Percentiles rank a stretch among this genome's conserved stretches.
These are phyloP conservation scores for Schoenoplectus triqueter DNA, from an alignment of 202 grass and related monocot species.

Conservation along the genomic window DNA sequence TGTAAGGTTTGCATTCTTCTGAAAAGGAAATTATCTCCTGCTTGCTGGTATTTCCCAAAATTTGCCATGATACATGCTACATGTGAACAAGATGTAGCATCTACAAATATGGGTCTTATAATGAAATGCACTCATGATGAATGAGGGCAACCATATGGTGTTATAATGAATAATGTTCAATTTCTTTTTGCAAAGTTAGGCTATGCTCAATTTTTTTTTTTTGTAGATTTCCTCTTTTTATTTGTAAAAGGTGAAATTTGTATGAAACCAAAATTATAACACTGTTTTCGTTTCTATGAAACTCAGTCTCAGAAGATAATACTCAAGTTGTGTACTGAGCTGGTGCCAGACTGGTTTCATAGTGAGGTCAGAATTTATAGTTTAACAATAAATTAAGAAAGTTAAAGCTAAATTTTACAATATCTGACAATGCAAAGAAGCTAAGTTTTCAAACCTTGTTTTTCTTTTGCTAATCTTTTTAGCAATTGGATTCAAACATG, in stretches of 20 bases:
- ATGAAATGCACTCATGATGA: too few relatives aligned
- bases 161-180: too few relatives aligned
- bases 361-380: neutral
- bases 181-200: neutral
- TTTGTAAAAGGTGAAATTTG: neutral
- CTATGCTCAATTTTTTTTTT: neutral
- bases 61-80: neutral
- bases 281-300: conserved; percentile 12
- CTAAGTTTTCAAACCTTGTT: conserved; percentile 40
- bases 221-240: neutral
- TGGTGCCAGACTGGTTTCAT: neutral
- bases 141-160: too few relatives aligned
- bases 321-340: conserved; percentile 68
- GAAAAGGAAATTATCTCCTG: neutral
- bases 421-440: neutral
- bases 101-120: neutral
- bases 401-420: neutral
- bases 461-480: neutral
- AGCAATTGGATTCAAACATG: conserved; percentile 51
- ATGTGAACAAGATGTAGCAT: conserved; percentile 17
- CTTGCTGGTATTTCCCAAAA: neutral
- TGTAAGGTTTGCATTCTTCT: conserved; percentile 13
- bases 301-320: conserved; percentile 77
- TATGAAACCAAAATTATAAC: neutral
- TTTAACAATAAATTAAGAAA: neutral